A percentile compares a stretch with the other conserved stretches of the same genome.
phyloP scores from a whole-genome alignment of 2,329 filamentous ascomycete genomes.

The Helminthosporium solani region DNA sequence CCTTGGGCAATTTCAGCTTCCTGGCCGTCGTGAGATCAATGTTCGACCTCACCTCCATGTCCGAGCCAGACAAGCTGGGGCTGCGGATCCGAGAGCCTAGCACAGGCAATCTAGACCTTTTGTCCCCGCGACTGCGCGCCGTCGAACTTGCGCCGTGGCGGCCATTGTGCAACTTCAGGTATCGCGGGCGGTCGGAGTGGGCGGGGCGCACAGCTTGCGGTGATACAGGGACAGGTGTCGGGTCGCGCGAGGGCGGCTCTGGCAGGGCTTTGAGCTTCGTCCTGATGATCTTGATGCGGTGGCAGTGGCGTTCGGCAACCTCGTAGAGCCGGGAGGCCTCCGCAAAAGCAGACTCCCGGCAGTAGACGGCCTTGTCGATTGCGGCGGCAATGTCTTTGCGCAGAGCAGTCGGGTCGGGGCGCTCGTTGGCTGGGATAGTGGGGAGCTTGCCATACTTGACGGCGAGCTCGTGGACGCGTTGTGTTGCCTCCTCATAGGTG shows the following conservation, averaged over 20 bases:
- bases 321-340: constrained; percentile 59
- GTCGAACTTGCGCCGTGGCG: constrained; percentile 21
- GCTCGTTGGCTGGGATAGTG: constrained; percentile 48
- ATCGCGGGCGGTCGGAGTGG: constrained; percentile 14
- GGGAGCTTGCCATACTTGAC: constrained; percentile 54
- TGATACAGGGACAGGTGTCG: constrained; percentile 53
- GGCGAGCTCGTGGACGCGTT: constrained; percentile 51
- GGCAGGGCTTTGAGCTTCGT: constrained; percentile 63
- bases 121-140: constrained; percentile 24
- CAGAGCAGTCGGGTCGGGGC: constrained; percentile 54
- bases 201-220: constrained; percentile 46
- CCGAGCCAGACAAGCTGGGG: constrained; percentile 17
- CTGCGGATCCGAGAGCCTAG: constrained; percentile 17
- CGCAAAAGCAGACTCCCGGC: constrained; percentile 57
- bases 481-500: constrained; percentile 46
- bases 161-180: constrained; percentile 28
- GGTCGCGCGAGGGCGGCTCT: constrained; percentile 60
- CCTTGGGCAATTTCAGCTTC: constrained; percentile 34
- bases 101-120: constrained; percentile 19
- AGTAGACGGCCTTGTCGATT: constrained; percentile 56
- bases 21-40: constrained; percentile 19
- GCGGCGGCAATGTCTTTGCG: constrained; percentile 59
- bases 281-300: constrained; percentile 59
- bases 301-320: constrained; percentile 58
- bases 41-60: constrained; percentile 19